Base-by-base conservation (phyloP, 768 basidiomycete genomes). In the Gymnopilus dilepis region DNA sequence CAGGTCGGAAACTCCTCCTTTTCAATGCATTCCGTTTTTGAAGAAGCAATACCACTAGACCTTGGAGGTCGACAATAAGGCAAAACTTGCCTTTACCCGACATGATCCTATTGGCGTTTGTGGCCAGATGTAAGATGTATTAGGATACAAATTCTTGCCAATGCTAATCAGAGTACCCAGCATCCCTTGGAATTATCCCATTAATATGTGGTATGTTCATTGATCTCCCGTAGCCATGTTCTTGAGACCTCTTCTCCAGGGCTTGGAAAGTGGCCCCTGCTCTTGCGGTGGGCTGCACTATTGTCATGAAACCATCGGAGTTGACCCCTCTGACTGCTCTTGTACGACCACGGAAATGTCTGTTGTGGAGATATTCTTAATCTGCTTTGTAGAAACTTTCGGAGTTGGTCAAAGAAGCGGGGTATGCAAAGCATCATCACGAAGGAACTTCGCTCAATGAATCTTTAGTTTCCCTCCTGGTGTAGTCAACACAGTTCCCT, bases 221-320 rank as follows among this genome's bases (percentile, higher is more conserved):
- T 47, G 47, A 38, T 38, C 60, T 24, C 56, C 26, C 13, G 28
- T 24, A 24, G 41, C 40, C 28, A 22, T 53, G 48, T 33, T 28
- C 55, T 55, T 43, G 41, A 61, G 48, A 41, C 17, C 41, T 19
- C 45, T 4, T 40, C 58, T 56, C 34, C 56, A 90, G 88, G 87
- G 77, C 89, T 26, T 96, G 95, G 95, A 97, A 98, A 76, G 86
- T 97, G 47, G 95, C 91, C 9, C 96, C 95, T 8, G 94, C 95
- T 13, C 84, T 98, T 58, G 94, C 95, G 7, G 86, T 87, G 56
- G 95, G 96, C 34, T 96, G 94, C 76, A 94, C 93, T 22, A 89
- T 97, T 70, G 90, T 98, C 68, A 91, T 99, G 89, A 98, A 97
- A 74, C 94, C 95, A 2, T 95, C 92, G 13, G 94, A 96, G 74